Evolutionary conservation across 129 eudicot genomes (phyloP), one percentile per base, ranked within the genome.

Genomic region (Helichrysum umbraculigerum): DNA sequence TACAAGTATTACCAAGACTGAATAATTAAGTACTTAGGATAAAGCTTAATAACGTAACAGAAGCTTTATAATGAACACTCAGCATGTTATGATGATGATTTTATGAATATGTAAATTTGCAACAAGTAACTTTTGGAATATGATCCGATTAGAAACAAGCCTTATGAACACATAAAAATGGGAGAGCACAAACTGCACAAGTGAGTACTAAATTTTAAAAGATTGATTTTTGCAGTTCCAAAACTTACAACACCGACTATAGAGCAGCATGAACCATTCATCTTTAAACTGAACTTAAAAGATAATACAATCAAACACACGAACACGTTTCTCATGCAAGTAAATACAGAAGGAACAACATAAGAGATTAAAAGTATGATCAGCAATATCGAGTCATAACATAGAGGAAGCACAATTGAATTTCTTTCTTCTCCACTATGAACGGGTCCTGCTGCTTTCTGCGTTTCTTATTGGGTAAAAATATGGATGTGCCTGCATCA

Each of bases 391-490:
- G 54, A 47, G 54, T 14, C 54, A 47, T 47, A 47, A 47, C n/a
- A 66, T 20, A 52, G 11, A 17, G 10, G n/a, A 11, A 42, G 10
- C 21, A 33, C 59, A 73, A 44, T 29, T 79, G 67, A 39, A 28
- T 19, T 67, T 80, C 57, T 25, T 79, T 80, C 78, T 54, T 79
- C 54, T 65, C 33, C 71, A 75, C 61, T 91, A 86, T 54, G 82
- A 87, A 77, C 91, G 93, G 41, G 81, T 87, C 85, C 98, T 86
- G 86, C 91, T 88, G 90, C 88, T 88, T 79, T 92, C 98, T 10
- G 93, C 93, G 61, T 87, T 89, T 84, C 98, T 83, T 76, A 92
- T 72, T 3, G 98, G 98, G 68, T 70, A 81, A 79, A 92, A 92
- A 65, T 92, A 92, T 7, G 98, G 90, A 84, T 92, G 98, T 41